Percentiles rank a stretch among this genome's conserved stretches.
Conservation (phyloP, 2,329 filamentous ascomycete species). For the Nemania sp. region DNA sequence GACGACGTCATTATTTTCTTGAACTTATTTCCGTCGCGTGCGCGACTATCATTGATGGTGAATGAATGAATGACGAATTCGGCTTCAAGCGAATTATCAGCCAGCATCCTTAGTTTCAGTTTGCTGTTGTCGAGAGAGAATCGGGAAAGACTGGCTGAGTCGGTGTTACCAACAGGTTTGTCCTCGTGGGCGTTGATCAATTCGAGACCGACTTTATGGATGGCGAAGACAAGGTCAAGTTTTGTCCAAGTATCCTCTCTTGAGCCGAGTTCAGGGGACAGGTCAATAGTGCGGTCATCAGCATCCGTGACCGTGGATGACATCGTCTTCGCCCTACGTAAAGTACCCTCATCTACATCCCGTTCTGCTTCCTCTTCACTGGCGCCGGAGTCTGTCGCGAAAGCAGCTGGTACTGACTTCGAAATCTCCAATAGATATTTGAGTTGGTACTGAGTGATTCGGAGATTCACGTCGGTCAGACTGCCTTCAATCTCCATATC, state of each 20-base stretch:
- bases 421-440: slow-evolving; percentile 88
- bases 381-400: slow-evolving; percentile 72
- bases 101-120: slow-evolving; percentile 90
- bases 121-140: slow-evolving; percentile 94
- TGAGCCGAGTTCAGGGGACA: slow-evolving; percentile 71
- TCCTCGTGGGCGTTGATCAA: slow-evolving; percentile 76
- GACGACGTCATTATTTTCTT: slow-evolving; percentile 97
- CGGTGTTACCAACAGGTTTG: slow-evolving; percentile 76
- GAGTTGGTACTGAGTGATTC: slow-evolving; percentile 86
- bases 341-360: slow-evolving; percentile 65
- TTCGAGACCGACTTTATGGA: slow-evolving; percentile 85
- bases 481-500: slow-evolving; percentile 89
- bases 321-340: slow-evolving; percentile 52
- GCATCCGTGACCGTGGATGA: slow-evolving; percentile 43
- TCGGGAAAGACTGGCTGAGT: slow-evolving; percentile 81
- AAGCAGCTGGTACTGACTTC: slow-evolving; percentile 83
- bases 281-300: slow-evolving; percentile 53
- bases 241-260: slow-evolving; percentile 82
- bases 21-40: slow-evolving; percentile 89
- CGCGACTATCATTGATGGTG: slow-evolving; percentile 90
- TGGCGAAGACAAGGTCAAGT: slow-evolving; percentile 87
- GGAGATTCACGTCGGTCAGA: slow-evolving; percentile 91
- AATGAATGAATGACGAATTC: slow-evolving; percentile 94
- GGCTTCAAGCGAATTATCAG: slow-evolving; percentile 86
- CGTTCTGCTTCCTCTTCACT: slow-evolving; percentile 74